phyloP scores from a whole-genome alignment of 177 flowering plant genomes.

The Vitis hybrid region DNA sequence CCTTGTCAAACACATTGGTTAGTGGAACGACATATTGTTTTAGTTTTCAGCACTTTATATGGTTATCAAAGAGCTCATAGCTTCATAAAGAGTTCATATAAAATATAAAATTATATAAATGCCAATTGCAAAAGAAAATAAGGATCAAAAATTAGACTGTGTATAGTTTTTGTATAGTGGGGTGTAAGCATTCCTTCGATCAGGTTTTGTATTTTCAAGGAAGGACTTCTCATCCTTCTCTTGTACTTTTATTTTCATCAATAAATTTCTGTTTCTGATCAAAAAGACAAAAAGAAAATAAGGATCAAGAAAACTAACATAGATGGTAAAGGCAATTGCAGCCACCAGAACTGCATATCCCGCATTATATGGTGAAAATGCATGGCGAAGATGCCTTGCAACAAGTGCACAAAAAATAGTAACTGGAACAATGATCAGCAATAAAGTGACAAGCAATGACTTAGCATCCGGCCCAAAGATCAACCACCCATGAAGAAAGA shows the following conservation, averaged over 20 bases:
- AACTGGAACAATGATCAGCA: conserved; percentile 73
- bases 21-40: too few relatives aligned
- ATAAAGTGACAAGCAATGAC: conserved; percentile 69
- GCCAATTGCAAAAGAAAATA: background rate
- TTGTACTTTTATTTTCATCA: too few relatives aligned
- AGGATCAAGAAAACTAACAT: conserved; percentile 48
- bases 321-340: conserved; percentile 61
- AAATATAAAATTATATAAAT: background rate
- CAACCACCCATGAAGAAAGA: conserved; percentile 77
- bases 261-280: too few relatives aligned
- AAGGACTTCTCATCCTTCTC: too few relatives aligned
- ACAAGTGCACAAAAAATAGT: conserved; percentile 74
- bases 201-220: too few relatives aligned
- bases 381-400: conserved; percentile 75
- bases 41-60: too few relatives aligned
- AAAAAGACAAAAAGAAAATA: background rate
- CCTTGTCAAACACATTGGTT: too few relatives aligned
- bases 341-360: conserved; percentile 83
- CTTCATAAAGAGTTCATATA: background rate
- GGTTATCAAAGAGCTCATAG: background rate
- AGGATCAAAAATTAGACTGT: conserved; percentile 6
- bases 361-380: conserved; percentile 59
- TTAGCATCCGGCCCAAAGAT: conserved; percentile 93
- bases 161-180: too few relatives aligned
- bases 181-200: too few relatives aligned